Percentiles rank a stretch among this genome's conserved stretches.
phyloP scores from a whole-genome alignment of 106 monocot genomes.

The Cymbidium sinense region DNA sequence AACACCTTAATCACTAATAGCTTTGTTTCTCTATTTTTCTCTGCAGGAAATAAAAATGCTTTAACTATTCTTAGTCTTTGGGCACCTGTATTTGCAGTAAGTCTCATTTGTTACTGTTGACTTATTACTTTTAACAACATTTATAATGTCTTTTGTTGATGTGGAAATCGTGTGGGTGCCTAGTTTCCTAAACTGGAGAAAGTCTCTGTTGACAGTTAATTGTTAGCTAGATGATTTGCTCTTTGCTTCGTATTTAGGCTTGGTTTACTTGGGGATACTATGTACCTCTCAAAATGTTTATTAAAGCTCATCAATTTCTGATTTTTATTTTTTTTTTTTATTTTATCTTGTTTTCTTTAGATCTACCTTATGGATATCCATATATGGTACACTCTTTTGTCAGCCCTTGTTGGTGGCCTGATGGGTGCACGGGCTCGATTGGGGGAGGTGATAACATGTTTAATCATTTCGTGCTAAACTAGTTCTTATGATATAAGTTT shows the following conservation, averaged over 20 bases:
- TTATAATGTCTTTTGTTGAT: not conserved
- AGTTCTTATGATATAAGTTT: slow-evolving; percentile 2
- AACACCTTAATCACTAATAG: not conserved
- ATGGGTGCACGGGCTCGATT: slow-evolving; percentile 87
- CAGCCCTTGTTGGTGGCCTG: slow-evolving; percentile 85
- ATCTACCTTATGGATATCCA: slow-evolving; percentile 95
- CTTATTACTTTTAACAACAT: not conserved
- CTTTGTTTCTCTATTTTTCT: slow-evolving; percentile 11
- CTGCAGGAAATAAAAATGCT: slow-evolving; percentile 82
- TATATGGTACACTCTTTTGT: slow-evolving; percentile 86
- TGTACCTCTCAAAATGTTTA: not conserved
- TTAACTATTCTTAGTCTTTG: slow-evolving; percentile 84
- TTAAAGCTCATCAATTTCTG: not conserved
- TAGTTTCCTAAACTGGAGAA: not conserved
- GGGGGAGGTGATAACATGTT: slow-evolving; percentile 61
- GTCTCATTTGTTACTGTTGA: slow-evolving; percentile 7
- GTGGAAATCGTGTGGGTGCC: not conserved
- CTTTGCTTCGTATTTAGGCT: not conserved
- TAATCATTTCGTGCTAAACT: not conserved
- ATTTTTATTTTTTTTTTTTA: slow-evolving; percentile 6
- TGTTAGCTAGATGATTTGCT: not conserved
- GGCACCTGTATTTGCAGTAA: slow-evolving; percentile 91
- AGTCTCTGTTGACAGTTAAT: not conserved
- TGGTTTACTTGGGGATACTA: not conserved
- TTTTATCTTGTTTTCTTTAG: slow-evolving; percentile 24